Base-by-base conservation (phyloP, 495 filamentous ascomycete genomes). In the Neurospora intermedia region DNA sequence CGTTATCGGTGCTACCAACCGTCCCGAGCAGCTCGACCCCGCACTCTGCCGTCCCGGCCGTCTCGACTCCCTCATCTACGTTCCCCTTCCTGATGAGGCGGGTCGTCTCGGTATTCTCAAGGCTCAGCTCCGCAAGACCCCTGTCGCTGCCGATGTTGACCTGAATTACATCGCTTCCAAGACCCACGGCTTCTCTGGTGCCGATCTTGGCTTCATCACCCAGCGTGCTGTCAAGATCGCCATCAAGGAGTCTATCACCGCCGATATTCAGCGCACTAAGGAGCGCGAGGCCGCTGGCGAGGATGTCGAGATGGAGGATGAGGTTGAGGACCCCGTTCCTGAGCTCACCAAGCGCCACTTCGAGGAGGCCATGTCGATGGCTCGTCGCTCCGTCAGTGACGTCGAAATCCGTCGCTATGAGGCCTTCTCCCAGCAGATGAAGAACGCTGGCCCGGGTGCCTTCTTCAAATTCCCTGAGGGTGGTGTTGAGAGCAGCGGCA, bases 131-230 rank as follows among this genome's bases (percentile, higher is more conserved):
- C 94, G 96, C 85, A 99, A 99, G 89, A 98, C 96, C 2, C 96
- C 96, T 70, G 94, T 98, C 71, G 89, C 95, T 39, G 77, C 82
- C 20, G 96, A 98, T 80, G 91, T 99, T 80, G 90, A 98, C 81
- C 84, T 99, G 70, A 80, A 89, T 70, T 98, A 90, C 87, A 98
- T 99, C 78, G 95, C 96, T 41, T 93, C 93, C 85, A 94, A 94
- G 87, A 98, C 96, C 40, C 95, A 98, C 86, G 96, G 96, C 69
- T 99, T 98, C 89, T 98, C 96, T 73, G 96, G 96, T 93, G 96
- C 96, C 81, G 96, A 99, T 92, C 89, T 99, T 81, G 96, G 95
- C 77, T 99, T 98, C 87, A 92, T 99, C 80, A 97, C 96, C 31
- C 96, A 99, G 85, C 94, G 96, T 80, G 96, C 96, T 74, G 95